These are phyloP conservation scores for Phytopythium ostracodes DNA, from an alignment of 352 stramenopile species.

Conservation along the genomic window DNA sequence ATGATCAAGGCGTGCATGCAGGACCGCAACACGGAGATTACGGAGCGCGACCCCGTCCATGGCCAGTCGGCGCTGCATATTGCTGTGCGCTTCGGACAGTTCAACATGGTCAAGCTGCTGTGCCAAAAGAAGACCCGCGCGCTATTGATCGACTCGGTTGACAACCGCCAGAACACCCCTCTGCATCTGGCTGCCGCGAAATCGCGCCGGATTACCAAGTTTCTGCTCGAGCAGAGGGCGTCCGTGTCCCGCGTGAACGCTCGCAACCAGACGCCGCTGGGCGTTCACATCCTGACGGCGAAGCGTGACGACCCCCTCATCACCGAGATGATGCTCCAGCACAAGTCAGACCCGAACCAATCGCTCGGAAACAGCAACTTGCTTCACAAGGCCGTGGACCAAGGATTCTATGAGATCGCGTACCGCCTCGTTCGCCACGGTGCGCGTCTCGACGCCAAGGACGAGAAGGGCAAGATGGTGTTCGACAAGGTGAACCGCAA, in stretches of 20 bases:
- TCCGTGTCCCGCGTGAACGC: conserved; percentile 59
- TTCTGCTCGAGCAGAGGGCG: conserved; percentile 67
- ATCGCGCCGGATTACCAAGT: conserved; percentile 81
- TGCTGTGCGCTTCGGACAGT: conserved; percentile 72
- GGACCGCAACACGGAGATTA: conserved; percentile 56
- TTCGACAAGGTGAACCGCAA: conserved; percentile 83
- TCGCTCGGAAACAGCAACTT: conserved; percentile 58
- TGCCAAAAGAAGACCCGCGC: conserved; percentile 57
- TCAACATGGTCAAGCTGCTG: conserved; percentile 66
- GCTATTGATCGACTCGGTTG: conserved; percentile 62
- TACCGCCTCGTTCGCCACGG: conserved; percentile 73
- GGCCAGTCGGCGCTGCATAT: conserved; percentile 77
- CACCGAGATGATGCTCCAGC: conserved; percentile 72
- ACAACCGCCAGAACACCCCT: conserved; percentile 73
- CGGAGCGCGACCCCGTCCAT: conserved; percentile 62
- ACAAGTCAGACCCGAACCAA: conserved; percentile 72
- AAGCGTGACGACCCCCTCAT: conserved; percentile 75
- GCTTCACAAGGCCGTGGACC: conserved; percentile 72
- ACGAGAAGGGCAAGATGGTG: conserved; percentile 71
- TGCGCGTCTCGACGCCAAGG: conserved; percentile 72
- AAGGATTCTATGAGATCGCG: conserved; percentile 67
- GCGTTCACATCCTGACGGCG: conserved; percentile 74
- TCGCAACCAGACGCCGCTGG: conserved; percentile 68
- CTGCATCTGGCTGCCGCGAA: conserved; percentile 77
- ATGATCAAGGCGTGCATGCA: conserved; percentile 49